Evolutionary conservation across 2,329 filamentous ascomycete species (phyloP).

Genomic region (Cladosporium cucumerinum): DNA sequence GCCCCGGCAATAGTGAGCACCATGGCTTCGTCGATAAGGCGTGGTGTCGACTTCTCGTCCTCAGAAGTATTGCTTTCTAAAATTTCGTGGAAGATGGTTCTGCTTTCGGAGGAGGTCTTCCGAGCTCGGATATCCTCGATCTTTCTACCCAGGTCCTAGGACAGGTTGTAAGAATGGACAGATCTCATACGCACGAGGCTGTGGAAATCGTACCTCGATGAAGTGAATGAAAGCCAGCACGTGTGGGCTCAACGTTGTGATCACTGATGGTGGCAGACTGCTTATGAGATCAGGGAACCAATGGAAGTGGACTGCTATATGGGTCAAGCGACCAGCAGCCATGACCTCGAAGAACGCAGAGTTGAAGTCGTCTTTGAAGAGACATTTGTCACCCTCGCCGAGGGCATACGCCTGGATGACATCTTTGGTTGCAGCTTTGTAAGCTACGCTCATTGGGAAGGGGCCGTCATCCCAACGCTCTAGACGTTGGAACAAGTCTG

Average conservation of each 20-base stretch:
- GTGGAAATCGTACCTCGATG: not conserved
- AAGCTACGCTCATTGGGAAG: not conserved
- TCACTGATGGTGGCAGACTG: not conserved
- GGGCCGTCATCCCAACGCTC: not conserved
- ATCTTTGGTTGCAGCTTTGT: not conserved
- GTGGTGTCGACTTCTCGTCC: constrained; percentile 14
- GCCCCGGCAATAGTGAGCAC: constrained; percentile 17
- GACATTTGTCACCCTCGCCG: not conserved
- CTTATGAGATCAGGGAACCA: not conserved
- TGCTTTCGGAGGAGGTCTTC: not conserved
- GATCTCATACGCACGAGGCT: not conserved
- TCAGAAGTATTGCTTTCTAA: constrained; percentile 6
- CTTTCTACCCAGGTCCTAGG: not conserved
- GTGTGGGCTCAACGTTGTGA: not conserved
- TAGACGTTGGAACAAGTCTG: not conserved
- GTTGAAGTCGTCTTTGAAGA: not conserved
- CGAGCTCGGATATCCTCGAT: not conserved
- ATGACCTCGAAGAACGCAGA: not conserved
- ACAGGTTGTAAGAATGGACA: not conserved
- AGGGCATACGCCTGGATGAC: not conserved
- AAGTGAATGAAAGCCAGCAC: not conserved
- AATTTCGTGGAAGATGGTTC: constrained; percentile 19
- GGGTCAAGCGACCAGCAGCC: not conserved
- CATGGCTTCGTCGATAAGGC: constrained; percentile 18
- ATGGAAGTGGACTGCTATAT: not conserved